Conservation (phyloP, 768 basidiomycete species). For the Russula brevipes region DNA sequence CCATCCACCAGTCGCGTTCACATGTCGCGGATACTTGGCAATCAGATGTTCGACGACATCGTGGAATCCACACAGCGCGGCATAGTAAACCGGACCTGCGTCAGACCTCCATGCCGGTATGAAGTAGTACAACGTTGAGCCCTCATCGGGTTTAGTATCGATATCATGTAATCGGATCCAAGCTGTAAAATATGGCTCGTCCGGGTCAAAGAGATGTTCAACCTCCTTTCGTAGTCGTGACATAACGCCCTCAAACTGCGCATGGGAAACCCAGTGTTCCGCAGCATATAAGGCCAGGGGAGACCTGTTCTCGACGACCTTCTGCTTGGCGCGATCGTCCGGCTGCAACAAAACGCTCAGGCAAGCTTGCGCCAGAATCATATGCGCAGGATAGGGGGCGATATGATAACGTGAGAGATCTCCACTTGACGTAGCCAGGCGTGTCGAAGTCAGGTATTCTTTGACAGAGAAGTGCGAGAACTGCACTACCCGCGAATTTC, state of each 20-base stretch:
- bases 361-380: too few relatives aligned
- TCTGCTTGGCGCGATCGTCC: too few relatives aligned
- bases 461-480: too few relatives aligned
- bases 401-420: too few relatives aligned
- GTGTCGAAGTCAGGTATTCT: too few relatives aligned
- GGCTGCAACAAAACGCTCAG: too few relatives aligned
- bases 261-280: not conserved
- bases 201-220: not conserved
- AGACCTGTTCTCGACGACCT: not conserved
- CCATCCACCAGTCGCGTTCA: not conserved
- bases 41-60: not conserved
- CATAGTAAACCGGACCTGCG: not conserved
- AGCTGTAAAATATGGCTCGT: not conserved
- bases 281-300: not conserved
- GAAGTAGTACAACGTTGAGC: not conserved
- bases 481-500: too few relatives aligned
- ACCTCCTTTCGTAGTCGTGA: not conserved
- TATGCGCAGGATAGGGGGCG: too few relatives aligned
- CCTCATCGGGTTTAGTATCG: not conserved
- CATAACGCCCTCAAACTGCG: not conserved
- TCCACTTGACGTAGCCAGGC: too few relatives aligned
- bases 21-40: too few relatives aligned
- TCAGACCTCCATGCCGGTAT: accelerated
- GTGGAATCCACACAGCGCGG: not conserved
- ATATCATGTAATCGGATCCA: not conserved